phyloP scores from a whole-genome alignment of 2,329 filamentous ascomycete genomes.

The Fusarium globosum region DNA sequence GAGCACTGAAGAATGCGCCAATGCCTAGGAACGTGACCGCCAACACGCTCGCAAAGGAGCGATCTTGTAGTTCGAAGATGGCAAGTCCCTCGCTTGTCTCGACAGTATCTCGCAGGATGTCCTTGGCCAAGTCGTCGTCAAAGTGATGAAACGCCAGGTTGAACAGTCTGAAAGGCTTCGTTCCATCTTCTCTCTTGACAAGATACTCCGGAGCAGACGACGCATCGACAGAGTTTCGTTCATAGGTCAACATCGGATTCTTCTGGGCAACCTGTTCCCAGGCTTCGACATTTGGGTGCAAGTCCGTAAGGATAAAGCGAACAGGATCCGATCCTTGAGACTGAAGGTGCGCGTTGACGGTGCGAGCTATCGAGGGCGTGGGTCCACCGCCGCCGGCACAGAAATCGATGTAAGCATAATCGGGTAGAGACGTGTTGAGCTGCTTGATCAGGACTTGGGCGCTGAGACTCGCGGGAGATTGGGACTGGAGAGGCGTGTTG shows the following conservation, averaged over 20 bases:
- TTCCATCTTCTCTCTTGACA: conserved; percentile 51
- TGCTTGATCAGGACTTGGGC: conserved; percentile 65
- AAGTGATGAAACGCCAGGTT: conserved; percentile 84
- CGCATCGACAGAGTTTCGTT: conserved; percentile 73
- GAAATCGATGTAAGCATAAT: conserved; percentile 78
- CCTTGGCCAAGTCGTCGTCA: conserved; percentile 68
- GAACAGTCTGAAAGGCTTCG: conserved; percentile 74
- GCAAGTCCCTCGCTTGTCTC: conserved; percentile 74
- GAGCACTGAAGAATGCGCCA: conserved; percentile 62
- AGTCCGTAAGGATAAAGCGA: conserved; percentile 72
- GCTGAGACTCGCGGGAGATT: conserved; percentile 70
- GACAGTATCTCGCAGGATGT: conserved; percentile 72
- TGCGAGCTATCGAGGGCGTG: conserved; percentile 71
- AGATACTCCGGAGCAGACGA: conserved; percentile 65
- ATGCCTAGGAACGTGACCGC: conserved; percentile 64
- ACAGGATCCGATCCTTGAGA: conserved; percentile 49
- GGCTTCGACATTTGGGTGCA: conserved; percentile 71
- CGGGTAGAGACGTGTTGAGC: conserved; percentile 59
- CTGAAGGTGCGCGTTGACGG: conserved; percentile 62
- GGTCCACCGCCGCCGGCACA: conserved; percentile 80
- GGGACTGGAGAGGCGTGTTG: conserved; percentile 66
- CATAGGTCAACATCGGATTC: conserved; percentile 68
- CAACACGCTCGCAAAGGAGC: conserved; percentile 65
- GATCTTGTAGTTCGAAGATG: conserved; percentile 81
- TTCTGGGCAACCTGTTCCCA: conserved; percentile 66